These are phyloP conservation scores for Astrothelium subdiscretum DNA, from an alignment of 495 filamentous ascomycete species.

Conservation along the genomic window DNA sequence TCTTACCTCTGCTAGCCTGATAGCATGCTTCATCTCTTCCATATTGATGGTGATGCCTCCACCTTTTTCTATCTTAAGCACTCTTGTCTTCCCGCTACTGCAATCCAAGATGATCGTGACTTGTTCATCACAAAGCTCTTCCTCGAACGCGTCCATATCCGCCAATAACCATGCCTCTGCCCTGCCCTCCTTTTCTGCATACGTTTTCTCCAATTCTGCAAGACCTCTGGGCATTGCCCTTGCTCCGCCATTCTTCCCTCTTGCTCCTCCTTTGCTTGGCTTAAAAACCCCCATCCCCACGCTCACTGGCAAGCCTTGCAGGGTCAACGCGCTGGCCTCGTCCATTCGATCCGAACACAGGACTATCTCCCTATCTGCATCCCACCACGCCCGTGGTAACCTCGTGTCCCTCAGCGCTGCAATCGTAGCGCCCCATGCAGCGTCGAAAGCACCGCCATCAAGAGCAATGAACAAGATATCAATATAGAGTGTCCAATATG, in stretches of 20 bases:
- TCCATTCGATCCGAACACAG: constrained; percentile 53
- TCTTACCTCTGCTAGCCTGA: constrained; percentile 40
- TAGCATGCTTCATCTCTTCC: constrained; percentile 42
- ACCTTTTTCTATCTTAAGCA: constrained; percentile 65
- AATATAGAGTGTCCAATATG: constrained; percentile 90
- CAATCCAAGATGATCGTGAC: constrained; percentile 64
- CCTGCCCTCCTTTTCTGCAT: constrained; percentile 17
- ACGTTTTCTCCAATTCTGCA: constrained; percentile 32
- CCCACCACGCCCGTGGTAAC: constrained; percentile 77
- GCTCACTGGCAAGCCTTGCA: constrained; percentile 54
- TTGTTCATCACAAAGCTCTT: constrained; percentile 62
- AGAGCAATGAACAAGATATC: constrained; percentile 82
- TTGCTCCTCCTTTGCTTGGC: constrained; percentile 22
- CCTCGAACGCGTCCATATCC: constrained; percentile 86
- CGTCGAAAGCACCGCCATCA: constrained; percentile 83
- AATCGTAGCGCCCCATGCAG: constrained; percentile 72
- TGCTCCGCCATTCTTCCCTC: constrained; percentile 34
- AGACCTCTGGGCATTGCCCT: constrained; percentile 19
- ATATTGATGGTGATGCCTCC: constrained; percentile 57
- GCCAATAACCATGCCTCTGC: constrained; percentile 62
- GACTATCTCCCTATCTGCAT: constrained; percentile 64
- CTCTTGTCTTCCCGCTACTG: constrained; percentile 35
- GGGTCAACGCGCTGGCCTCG: constrained; percentile 39
- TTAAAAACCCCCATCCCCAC: constrained; percentile 60
- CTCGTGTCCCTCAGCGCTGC: constrained; percentile 70